These are phyloP conservation scores for Erigeron philadelphicus DNA, from an alignment of 140 eudicot species.

Conservation along the genomic window DNA sequence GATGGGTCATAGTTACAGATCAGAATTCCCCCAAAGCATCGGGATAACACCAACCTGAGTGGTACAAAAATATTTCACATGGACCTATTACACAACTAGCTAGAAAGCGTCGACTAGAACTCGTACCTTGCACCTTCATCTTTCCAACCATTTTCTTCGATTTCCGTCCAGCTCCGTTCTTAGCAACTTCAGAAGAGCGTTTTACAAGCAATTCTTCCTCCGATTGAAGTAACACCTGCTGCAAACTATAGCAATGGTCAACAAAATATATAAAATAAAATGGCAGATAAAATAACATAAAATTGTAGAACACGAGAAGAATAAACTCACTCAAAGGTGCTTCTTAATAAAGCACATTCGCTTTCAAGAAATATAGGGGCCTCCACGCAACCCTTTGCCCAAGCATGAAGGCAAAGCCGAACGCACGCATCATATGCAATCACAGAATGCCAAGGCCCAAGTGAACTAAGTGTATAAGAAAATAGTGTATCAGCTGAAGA, in stretches of 20 bases:
- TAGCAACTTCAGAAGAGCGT: conserved; percentile 52
- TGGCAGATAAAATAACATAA: background rate
- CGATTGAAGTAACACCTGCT: conserved; percentile 71
- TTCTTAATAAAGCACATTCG: conserved; percentile 65
- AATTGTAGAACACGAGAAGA: background rate
- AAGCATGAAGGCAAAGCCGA: conserved; percentile 82
- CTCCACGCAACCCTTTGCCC: conserved; percentile 87
- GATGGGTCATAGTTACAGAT: too few species aligned
- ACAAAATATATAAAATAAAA: conserved; percentile 13
- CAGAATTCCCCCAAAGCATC: too few species aligned
- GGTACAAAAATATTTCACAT: too few species aligned
- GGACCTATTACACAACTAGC: too few species aligned
- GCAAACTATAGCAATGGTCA: conserved; percentile 45
- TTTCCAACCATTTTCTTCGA: conserved; percentile 85
- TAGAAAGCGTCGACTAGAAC: background rate
- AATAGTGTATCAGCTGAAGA: conserved; percentile 17
- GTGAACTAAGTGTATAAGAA: conserved; percentile 39
- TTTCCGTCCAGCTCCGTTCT: conserved; percentile 54
- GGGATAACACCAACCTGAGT: too few species aligned
- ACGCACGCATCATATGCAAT: conserved; percentile 87
- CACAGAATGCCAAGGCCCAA: conserved; percentile 90
- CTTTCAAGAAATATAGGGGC: conserved; percentile 79
- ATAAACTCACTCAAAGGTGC: conserved; percentile 53
- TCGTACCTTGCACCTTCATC: conserved; percentile 86
- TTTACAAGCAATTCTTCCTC: conserved; percentile 68